A percentile compares a stretch with the other conserved stretches of the same genome.
phyloP scores from a whole-genome alignment of 352 stramenopile genomes.

The Stramenopiles sp. region DNA sequence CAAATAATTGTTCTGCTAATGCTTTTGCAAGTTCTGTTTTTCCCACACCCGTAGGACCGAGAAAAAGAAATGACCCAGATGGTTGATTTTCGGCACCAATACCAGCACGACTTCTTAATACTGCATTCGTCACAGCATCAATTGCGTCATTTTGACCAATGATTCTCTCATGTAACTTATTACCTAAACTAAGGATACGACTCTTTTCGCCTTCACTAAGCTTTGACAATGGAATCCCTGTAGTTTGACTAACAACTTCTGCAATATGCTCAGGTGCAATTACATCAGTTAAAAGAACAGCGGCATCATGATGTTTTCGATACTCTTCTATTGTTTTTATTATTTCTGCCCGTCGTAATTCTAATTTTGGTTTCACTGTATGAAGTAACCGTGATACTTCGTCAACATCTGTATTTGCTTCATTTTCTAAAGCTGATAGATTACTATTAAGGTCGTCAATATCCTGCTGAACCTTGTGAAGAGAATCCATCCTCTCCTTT shows the following conservation, averaged over 20 bases:
- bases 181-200: not conserved
- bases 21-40: slow-evolving; percentile 77
- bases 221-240: slow-evolving; percentile 40
- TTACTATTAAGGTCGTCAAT: slow-evolving; percentile 1
- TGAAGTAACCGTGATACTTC: not conserved
- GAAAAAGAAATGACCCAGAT: slow-evolving; percentile 71
- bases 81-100: slow-evolving; percentile 39
- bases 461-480: slow-evolving; percentile 8
- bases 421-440: not conserved
- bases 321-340: not conserved
- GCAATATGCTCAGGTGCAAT: slow-evolving; percentile 47
- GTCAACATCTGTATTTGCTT: slow-evolving; percentile 1
- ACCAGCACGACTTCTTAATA: slow-evolving; percentile 54
- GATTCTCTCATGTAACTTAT: not conserved
- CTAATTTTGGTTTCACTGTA: not conserved
- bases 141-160: slow-evolving; percentile 18
- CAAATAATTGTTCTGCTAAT: slow-evolving; percentile 63
- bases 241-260: slow-evolving; percentile 44
- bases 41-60: slow-evolving; percentile 67
- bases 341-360: not conserved
- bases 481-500: not conserved
- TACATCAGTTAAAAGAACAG: slow-evolving; percentile 32
- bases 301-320: slow-evolving; percentile 16
- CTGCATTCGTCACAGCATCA: slow-evolving; percentile 43
- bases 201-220: not conserved